Conservation (phyloP, 1,139 yeast genomes). For the Candida pseudoviswanathii region DNA sequence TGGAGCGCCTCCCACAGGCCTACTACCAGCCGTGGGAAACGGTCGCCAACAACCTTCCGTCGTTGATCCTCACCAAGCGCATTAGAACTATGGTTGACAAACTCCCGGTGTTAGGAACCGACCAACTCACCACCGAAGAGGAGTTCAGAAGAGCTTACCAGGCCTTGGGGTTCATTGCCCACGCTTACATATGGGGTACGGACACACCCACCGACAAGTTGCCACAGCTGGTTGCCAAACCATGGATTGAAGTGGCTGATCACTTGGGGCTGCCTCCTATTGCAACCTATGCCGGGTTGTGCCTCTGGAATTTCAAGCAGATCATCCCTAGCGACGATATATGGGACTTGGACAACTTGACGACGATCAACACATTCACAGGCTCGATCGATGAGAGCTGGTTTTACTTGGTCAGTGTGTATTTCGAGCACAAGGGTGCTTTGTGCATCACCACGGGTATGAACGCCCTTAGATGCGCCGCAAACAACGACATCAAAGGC, state of each 20-base stretch:
- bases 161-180: conserved; percentile 74
- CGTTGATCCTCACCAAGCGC: conserved; percentile 66
- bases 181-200: conserved; percentile 88
- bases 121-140: conserved; percentile 40
- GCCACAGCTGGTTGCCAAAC: conserved; percentile 70
- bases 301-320: conserved; percentile 83
- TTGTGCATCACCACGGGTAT: conserved; percentile 64
- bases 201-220: conserved; percentile 66
- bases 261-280: conserved; percentile 77
- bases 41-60: conserved; percentile 66
- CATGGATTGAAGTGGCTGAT: conserved; percentile 62
- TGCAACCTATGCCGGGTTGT: conserved; percentile 83
- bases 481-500: conserved; percentile 30
- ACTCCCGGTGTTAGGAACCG: conserved; percentile 55
- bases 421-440: conserved; percentile 82
- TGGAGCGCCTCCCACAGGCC: conserved; percentile 55
- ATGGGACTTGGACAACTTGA: conserved; percentile 64
- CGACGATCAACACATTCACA: conserved; percentile 82
- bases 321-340: conserved; percentile 51
- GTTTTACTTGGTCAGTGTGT: conserved; percentile 89
- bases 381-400: conserved; percentile 92
- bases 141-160: conserved; percentile 81
- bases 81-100: conserved; percentile 59
- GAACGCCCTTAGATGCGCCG: conserved; percentile 32
- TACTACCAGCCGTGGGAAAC: conserved; percentile 82